These are phyloP conservation scores for Aspergillus phoenicis DNA, from an alignment of 2,329 filamentous ascomycete genomes.

Conservation along the genomic window DNA sequence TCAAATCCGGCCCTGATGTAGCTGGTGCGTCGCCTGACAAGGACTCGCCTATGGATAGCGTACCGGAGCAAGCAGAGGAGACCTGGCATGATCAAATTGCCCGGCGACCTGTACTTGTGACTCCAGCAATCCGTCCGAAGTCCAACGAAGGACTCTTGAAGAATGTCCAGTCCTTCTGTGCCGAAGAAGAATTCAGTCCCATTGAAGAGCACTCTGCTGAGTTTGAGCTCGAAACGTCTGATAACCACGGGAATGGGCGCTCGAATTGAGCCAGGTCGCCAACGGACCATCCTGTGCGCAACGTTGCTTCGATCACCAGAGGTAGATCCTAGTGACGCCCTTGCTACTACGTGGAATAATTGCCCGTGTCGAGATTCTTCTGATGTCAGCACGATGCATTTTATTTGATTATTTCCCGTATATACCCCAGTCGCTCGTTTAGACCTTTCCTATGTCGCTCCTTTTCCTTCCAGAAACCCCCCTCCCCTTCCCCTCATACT, in stretches of 20 bases:
- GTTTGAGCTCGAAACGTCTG: conserved; percentile 60
- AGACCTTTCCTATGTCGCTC: conserved; percentile 14
- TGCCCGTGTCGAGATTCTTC: background rate
- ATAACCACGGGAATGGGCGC: conserved; percentile 25
- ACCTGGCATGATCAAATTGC: conserved; percentile 56
- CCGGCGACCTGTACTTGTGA: conserved; percentile 66
- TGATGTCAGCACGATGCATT: background rate
- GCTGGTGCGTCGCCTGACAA: conserved; percentile 58
- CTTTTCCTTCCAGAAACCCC: conserved; percentile 12
- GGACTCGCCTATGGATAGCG: conserved; percentile 32
- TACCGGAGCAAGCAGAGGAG: conserved; percentile 34
- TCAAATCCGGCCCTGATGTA: conserved; percentile 50
- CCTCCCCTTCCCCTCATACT: conserved; percentile 5
- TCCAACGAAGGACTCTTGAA: conserved; percentile 64
- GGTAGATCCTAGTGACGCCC: background rate
- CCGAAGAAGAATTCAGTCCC: conserved; percentile 37
- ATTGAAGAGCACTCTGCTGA: conserved; percentile 36
- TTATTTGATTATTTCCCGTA: conserved; percentile 11
- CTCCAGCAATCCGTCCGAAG: conserved; percentile 58
- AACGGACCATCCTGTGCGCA: background rate
- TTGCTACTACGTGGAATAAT: background rate
- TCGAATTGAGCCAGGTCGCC: conserved; percentile 3
- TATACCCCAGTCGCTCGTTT: conserved; percentile 19
- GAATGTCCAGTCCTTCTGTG: conserved; percentile 47
- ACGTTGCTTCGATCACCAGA: background rate